These are phyloP conservation scores for Trichomonascaceae sp. DNA, from an alignment of 1,139 yeast genomes.

Conservation along the genomic window DNA sequence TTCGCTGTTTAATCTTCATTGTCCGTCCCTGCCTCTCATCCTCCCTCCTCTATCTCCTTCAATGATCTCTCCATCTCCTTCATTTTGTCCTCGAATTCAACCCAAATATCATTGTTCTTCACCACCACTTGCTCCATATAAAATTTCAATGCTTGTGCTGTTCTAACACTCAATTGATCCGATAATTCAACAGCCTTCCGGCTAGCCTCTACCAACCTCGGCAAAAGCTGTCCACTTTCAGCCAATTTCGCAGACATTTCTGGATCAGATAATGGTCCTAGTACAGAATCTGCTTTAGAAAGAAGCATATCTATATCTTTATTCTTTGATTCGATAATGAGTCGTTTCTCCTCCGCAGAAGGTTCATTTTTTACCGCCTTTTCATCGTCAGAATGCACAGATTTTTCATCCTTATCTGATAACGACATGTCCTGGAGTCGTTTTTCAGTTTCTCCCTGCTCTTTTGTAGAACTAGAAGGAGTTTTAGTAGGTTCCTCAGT, in stretches of 20 bases:
- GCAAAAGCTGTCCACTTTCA: conserved; percentile 9
- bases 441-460: neutral
- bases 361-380: neutral
- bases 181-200: conserved; percentile 10
- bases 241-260: conserved; percentile 8
- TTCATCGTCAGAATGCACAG: neutral
- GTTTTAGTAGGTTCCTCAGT: neutral
- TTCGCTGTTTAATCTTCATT: too few species aligned
- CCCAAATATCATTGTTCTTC: conserved; percentile 16
- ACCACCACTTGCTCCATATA: conserved; percentile 13
- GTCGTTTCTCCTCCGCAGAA: conserved; percentile 1
- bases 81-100: conserved; percentile 15
- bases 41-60: conserved; percentile 9
- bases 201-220: conserved; percentile 9
- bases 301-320: conserved; percentile 3
- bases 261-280: conserved; percentile 10
- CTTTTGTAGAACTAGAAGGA: neutral
- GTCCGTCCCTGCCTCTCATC: too few species aligned
- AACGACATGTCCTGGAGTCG: neutral
- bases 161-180: conserved; percentile 18
- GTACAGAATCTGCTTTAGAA: conserved; percentile 4
- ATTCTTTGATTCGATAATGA: conserved; percentile 1
- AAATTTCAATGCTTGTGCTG: conserved; percentile 17
- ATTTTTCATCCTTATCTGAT: neutral
- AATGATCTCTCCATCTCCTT: conserved; percentile 13